A percentile compares a stretch with the other conserved stretches of the same genome.
Conservation (phyloP, 2,329 filamentous ascomycete species). For the Fusarium sp. region DNA sequence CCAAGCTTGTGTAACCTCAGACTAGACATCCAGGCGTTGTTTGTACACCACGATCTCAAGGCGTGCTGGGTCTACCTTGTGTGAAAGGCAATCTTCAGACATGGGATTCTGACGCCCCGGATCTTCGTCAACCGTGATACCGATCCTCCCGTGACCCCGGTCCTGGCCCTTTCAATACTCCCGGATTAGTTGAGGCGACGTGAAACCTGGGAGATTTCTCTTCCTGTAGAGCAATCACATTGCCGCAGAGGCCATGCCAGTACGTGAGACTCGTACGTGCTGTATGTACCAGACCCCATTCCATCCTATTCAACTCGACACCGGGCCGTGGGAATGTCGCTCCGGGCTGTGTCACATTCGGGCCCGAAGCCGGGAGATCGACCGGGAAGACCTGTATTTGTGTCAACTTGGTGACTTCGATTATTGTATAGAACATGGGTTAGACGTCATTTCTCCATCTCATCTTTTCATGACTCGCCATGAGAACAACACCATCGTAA, state of each 20-base stretch:
- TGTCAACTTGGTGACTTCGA: conserved; percentile 7
- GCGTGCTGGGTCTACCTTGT: conserved; percentile 1
- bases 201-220: conserved; percentile 29
- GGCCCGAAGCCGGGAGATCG: conserved; percentile 16
- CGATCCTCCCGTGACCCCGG: conserved; percentile 25
- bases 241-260: conserved; percentile 2
- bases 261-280: conserved; percentile 9
- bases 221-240: conserved; percentile 1
- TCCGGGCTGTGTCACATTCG: not conserved
- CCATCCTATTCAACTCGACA: not conserved
- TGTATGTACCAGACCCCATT: not conserved
- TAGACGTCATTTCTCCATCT: conserved; percentile 1
- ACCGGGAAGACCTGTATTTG: conserved; percentile 26
- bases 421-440: not conserved
- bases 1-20: conserved; percentile 11
- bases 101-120: conserved; percentile 16
- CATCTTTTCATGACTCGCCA: not conserved
- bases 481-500: not conserved
- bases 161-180: conserved; percentile 3
- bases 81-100: conserved; percentile 1
- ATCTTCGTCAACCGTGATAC: conserved; percentile 15
- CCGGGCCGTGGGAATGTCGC: not conserved
- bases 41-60: conserved; percentile 3
- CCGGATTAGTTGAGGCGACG: conserved; percentile 11
- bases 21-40: conserved; percentile 5